phyloP scores from a whole-genome alignment of 495 filamentous ascomycete genomes.

The Lichenothelia convexa region DNA sequence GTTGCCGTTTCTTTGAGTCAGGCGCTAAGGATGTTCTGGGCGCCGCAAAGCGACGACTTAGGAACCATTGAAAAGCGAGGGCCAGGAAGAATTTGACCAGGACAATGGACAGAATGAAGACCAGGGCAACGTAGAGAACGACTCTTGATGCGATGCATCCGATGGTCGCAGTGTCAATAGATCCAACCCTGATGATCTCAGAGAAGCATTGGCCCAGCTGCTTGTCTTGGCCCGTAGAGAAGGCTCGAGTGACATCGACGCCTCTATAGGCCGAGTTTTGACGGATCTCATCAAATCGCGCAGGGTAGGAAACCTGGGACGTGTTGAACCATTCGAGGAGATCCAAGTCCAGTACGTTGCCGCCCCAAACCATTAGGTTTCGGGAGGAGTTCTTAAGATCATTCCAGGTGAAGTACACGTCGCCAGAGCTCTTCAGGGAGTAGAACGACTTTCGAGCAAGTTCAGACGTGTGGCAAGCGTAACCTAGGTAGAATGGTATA shows the following conservation, averaged over 20 bases:
- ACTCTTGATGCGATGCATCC: constrained; percentile 96
- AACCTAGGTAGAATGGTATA: constrained; percentile 58
- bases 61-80: constrained; percentile 85
- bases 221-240: constrained; percentile 61
- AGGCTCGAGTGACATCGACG: constrained; percentile 77
- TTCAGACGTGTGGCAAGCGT: constrained; percentile 70
- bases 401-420: constrained; percentile 92
- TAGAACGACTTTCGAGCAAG: constrained; percentile 59
- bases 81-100: constrained; percentile 77
- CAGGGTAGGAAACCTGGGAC: constrained; percentile 60
- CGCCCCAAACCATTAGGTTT: constrained; percentile 84
- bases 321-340: constrained; percentile 82
- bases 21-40: constrained; percentile 49
- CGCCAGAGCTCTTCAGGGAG: constrained; percentile 34
- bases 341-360: constrained; percentile 83
- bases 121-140: constrained; percentile 84
- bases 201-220: constrained; percentile 65
- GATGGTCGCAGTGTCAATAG: constrained; percentile 87
- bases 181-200: constrained; percentile 88
- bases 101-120: constrained; percentile 85
- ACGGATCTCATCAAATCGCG: constrained; percentile 61
- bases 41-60: constrained; percentile 65
- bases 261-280: constrained; percentile 61
- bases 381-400: constrained; percentile 77
- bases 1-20: constrained; percentile 56